These are phyloP conservation scores for Filobasidium uniguttulatum DNA, from an alignment of 1,284 basidiomycete genomes.

Conservation along the genomic window DNA sequence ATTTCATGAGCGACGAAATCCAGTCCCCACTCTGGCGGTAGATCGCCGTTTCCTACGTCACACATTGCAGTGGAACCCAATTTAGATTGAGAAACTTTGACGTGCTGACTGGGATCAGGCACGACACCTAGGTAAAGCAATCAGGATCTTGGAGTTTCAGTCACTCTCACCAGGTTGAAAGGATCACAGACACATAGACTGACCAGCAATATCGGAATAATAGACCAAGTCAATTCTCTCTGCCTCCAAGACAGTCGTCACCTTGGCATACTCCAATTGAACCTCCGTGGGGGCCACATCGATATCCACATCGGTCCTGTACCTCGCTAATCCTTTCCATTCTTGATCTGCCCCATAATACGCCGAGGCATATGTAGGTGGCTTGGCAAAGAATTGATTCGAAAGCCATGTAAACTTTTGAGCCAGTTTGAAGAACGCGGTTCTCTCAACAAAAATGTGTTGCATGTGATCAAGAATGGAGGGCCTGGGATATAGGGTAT, in stretches of 20 bases:
- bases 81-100: no score
- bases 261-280: constrained; percentile 64
- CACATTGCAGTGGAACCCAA: constrained; percentile 22
- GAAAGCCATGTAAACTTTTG: constrained; percentile 25
- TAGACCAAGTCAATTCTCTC: constrained; percentile 63
- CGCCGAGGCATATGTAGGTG: constrained; percentile 10
- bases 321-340: constrained; percentile 40
- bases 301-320: constrained; percentile 26
- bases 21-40: constrained; percentile 81
- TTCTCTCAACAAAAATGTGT: constrained; percentile 20
- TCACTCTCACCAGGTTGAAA: neutral
- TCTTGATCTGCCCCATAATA: constrained; percentile 16
- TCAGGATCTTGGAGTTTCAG: neutral
- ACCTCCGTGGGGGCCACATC: constrained; percentile 18
- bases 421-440: constrained; percentile 27
- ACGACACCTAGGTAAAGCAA: constrained; percentile 7
- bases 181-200: no score
- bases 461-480: neutral
- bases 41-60: constrained; percentile 71
- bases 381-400: constrained; percentile 11
- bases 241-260: constrained; percentile 65
- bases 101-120: constrained; percentile 5
- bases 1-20: constrained; percentile 67
- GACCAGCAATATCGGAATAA: constrained; percentile 52
- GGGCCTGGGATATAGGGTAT: neutral